Percentiles rank a stretch among this genome's conserved stretches.
Conservation (phyloP, 495 filamentous ascomycete genomes). For the Penicillium argentinense region DNA sequence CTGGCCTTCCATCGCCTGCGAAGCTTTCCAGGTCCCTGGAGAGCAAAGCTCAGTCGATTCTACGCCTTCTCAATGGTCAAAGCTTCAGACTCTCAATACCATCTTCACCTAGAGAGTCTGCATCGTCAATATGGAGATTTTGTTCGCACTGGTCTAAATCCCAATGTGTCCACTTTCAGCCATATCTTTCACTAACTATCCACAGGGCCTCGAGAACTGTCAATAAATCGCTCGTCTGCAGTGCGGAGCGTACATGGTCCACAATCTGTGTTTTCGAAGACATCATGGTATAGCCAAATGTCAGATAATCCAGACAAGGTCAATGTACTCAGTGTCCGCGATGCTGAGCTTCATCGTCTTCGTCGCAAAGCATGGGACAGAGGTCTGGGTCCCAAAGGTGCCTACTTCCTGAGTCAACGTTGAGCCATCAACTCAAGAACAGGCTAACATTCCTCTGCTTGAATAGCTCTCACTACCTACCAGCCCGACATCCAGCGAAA, state of each 20-base stretch:
- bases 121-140: constrained; percentile 36
- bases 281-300: constrained; percentile 34
- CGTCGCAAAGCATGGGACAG: constrained; percentile 41
- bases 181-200: not conserved
- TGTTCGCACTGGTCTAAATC: constrained; percentile 24
- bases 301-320: constrained; percentile 18
- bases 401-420: no score
- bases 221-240: constrained; percentile 31
- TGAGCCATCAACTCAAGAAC: no score
- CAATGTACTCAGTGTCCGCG: constrained; percentile 29
- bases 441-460: constrained; percentile 11
- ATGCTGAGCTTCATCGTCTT: constrained; percentile 27
- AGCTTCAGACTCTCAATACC: constrained; percentile 32
- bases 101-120: constrained; percentile 28
- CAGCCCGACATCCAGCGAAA: no score
- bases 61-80: constrained; percentile 29
- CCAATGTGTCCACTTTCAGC: no score
- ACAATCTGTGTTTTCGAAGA: constrained; percentile 28
- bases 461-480: no score
- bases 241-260: constrained; percentile 21
- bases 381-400: constrained; percentile 29
- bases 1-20: constrained; percentile 44
- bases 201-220: constrained; percentile 31
- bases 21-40: constrained; percentile 44
- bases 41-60: constrained; percentile 42